A percentile compares a stretch with the other conserved stretches of the same genome.
phyloP scores from a whole-genome alignment of 2,329 filamentous ascomycete genomes.

The Cyphellophora europaea region DNA sequence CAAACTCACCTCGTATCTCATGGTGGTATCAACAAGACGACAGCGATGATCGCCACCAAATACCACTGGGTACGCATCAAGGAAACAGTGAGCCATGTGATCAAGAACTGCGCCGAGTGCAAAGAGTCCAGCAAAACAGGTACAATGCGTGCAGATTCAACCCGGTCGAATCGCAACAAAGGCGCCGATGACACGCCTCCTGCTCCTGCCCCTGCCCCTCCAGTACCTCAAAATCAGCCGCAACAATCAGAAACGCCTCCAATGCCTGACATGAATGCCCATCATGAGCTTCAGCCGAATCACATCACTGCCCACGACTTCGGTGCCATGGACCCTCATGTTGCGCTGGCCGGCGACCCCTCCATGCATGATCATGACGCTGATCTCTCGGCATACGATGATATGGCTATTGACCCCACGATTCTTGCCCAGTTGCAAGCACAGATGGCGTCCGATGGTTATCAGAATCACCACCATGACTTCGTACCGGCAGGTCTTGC shows the following conservation, averaged over 20 bases:
- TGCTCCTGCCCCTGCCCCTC: conserved; percentile 2
- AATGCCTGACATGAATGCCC: neutral
- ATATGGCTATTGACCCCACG: conserved; percentile 52
- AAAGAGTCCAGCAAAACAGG: conserved; percentile 64
- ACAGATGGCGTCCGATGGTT: conserved; percentile 13
- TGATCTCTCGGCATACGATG: conserved; percentile 32
- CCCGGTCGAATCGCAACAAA: conserved; percentile 17
- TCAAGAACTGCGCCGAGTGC: conserved; percentile 82
- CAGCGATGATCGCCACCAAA: conserved; percentile 81
- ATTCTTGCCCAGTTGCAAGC: conserved; percentile 46
- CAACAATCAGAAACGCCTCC: conserved; percentile 4
- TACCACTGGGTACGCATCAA: conserved; percentile 99
- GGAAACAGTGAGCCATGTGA: conserved; percentile 89
- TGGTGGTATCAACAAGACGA: conserved; percentile 96
- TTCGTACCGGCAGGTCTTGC: conserved; percentile 14
- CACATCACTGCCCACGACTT: conserved; percentile 13
- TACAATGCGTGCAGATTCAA: conserved; percentile 20
- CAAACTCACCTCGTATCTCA: conserved; percentile 67
- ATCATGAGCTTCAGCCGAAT: no score
- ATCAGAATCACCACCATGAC: conserved; percentile 10
- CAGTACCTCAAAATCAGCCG: conserved; percentile 4
- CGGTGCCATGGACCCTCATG: neutral
- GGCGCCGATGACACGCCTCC: conserved; percentile 14
- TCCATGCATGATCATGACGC: conserved; percentile 17
- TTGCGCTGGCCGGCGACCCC: neutral